Conservation (phyloP, 2,329 filamentous ascomycete genomes). For the Cercospora nicotianae region DNA sequence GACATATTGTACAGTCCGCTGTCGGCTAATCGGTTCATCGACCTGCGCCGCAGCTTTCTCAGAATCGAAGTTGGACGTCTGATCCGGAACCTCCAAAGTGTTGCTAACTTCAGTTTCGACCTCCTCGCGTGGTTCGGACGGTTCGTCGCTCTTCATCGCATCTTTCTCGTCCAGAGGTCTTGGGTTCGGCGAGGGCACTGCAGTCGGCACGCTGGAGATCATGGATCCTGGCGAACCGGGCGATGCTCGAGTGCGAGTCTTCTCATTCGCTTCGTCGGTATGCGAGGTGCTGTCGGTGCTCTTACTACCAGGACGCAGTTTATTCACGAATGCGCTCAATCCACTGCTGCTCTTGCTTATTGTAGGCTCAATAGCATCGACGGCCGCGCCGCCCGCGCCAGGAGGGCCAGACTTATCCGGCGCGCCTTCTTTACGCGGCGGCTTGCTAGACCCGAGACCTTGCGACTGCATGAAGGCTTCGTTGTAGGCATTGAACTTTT, state of each 20-base stretch:
- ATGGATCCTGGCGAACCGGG: constrained; percentile 30
- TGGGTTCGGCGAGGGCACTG: constrained; percentile 33
- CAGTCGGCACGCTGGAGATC: constrained; percentile 32
- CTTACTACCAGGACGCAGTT: constrained; percentile 37
- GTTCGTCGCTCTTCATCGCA: constrained; percentile 10
- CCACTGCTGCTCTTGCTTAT: constrained; percentile 26
- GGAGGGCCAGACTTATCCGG: constrained; percentile 52
- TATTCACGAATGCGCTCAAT: constrained; percentile 38
- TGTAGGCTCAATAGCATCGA: constrained; percentile 13
- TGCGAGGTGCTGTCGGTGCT: constrained; percentile 26
- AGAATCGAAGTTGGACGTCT: neutral
- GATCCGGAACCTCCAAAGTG: neutral
- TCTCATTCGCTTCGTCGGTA: constrained; percentile 32
- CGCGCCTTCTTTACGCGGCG: constrained; percentile 50
- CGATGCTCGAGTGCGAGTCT: constrained; percentile 18
- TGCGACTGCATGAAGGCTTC: constrained; percentile 72
- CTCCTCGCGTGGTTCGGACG: constrained; percentile 12
- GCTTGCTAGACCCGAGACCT: constrained; percentile 55
- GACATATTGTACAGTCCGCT: constrained; percentile 38
- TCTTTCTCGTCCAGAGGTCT: constrained; percentile 34
- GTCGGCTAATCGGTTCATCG: constrained; percentile 36
- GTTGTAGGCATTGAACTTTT: constrained; percentile 75
- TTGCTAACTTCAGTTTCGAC: constrained; percentile 1
- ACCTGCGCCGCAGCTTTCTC: constrained; percentile 39
- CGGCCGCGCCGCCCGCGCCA: constrained; percentile 40